phyloP scores from a whole-genome alignment of 352 stramenopile genomes.

The Pythium utonaiense region DNA sequence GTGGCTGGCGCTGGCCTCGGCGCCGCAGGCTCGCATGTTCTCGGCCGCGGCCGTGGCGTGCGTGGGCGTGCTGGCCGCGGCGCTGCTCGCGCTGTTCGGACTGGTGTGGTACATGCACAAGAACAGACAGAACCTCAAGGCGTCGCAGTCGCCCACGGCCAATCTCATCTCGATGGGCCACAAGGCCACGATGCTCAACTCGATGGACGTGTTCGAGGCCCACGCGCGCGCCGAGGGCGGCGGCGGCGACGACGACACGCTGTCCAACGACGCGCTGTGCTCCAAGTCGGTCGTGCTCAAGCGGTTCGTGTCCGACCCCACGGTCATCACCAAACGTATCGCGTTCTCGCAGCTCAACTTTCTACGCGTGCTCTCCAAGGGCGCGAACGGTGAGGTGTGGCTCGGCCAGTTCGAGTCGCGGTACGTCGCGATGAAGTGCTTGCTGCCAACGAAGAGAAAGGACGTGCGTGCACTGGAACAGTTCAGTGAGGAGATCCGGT shows the following conservation, averaged over 20 bases:
- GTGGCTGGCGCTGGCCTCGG: constrained; percentile 46
- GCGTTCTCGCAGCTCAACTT: constrained; percentile 74
- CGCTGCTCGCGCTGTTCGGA: constrained; percentile 32
- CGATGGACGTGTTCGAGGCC: constrained; percentile 26
- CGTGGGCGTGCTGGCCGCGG: constrained; percentile 33
- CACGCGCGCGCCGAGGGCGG: constrained; percentile 29
- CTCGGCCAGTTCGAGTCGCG: constrained; percentile 69
- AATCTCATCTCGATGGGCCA: constrained; percentile 16
- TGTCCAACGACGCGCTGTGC: constrained; percentile 71
- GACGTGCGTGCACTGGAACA: constrained; percentile 60
- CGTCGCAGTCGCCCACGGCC: constrained; percentile 14
- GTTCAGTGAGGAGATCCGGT: constrained; percentile 80
- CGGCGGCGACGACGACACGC: constrained; percentile 34
- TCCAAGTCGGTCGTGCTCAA: constrained; percentile 47
- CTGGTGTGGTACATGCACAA: constrained; percentile 56
- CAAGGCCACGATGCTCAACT: constrained; percentile 15
- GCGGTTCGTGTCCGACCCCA: constrained; percentile 62
- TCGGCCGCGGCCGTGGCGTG: constrained; percentile 53
- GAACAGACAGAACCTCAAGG: constrained; percentile 38
- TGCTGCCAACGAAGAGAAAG: constrained; percentile 60
- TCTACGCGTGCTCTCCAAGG: constrained; percentile 63
- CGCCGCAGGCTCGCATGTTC: constrained; percentile 37
- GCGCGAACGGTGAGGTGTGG: constrained; percentile 79
- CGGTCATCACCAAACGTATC: constrained; percentile 72
- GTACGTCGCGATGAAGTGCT: constrained; percentile 77